Base-by-base conservation (phyloP, 345 rosid genomes). In the Arabis alpina region DNA sequence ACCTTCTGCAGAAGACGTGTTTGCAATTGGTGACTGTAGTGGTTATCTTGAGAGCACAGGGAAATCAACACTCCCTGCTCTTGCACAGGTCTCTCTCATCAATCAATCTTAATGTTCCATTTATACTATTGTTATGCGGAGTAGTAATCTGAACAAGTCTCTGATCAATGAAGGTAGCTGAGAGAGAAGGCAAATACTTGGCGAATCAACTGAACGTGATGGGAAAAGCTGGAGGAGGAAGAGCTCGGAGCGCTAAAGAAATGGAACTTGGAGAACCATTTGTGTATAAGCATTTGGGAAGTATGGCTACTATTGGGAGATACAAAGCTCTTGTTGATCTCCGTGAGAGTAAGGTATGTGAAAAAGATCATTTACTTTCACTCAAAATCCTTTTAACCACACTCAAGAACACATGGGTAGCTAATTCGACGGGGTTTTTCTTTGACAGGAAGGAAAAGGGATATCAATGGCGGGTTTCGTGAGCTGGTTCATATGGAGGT, bases 401-500 rank as follows among this genome's bases (percentile, higher is more conserved):
- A n/a, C n/a, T 39, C 19, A 48, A 5, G 3, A 3, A 47, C 54
- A 47, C 19, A 62, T 54, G 34, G 62, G 23, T 43, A 25, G 32
- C 48, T 64, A 64, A 47, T 3, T 8, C 6, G 43, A 44, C 61
- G 27, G 3, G 72, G 51, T 49, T 58, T 66, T 74, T 44, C 28
- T 68, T 68, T 59, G 3, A 34, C 86, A 94, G 99, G 88, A 88
- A 44, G 86, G 80, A 12, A 94, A 86, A 79, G 99, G 98, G 54
- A 43, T 94, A 66, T 82, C 99, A 27, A 37, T 91, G 63, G 90
- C 90, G 0, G 98, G 99, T 63, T 91, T 94, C 56, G 8, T 55
- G 42, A 91, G 99, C 75, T 94, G 95, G 95, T 84, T 94, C 77
- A 74, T 94, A 73, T 94, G 99, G 99, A 90, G 96, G 24, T 94